Percentiles rank a stretch among this genome's conserved stretches.
Evolutionary conservation across 2,329 filamentous ascomycete genomes (phyloP).

Genomic region (Penicillium sp.): DNA sequence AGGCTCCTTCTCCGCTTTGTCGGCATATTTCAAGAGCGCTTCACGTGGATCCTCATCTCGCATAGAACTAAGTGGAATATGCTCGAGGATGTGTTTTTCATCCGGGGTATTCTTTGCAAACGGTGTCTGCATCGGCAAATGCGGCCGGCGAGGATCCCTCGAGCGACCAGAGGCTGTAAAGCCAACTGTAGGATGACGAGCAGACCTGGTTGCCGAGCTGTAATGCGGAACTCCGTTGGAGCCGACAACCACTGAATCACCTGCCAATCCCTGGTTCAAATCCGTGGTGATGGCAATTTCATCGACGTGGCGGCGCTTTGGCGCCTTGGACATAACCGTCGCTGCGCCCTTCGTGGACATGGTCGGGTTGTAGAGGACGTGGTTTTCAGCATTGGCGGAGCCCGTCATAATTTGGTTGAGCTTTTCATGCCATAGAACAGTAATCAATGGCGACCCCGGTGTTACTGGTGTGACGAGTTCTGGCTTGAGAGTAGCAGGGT

Average conservation of each 20-base stretch:
- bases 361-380: constrained; percentile 81
- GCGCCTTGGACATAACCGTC: constrained; percentile 81
- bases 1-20: constrained; percentile 83
- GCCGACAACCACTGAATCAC: constrained; percentile 68
- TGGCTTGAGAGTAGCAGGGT: constrained; percentile 76
- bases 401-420: constrained; percentile 94
- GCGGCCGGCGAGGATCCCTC: constrained; percentile 72
- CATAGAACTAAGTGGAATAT: constrained; percentile 84
- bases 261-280: constrained; percentile 68
- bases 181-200: constrained; percentile 60
- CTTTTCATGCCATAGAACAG: constrained; percentile 83
- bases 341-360: constrained; percentile 73
- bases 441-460: constrained; percentile 69
- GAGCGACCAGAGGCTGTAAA: constrained; percentile 69
- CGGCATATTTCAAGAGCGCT: constrained; percentile 87
- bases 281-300: constrained; percentile 89
- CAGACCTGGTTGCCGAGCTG: constrained; percentile 53
- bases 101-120: constrained; percentile 87
- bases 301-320: constrained; percentile 90
- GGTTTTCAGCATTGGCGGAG: constrained; percentile 81
- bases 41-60: constrained; percentile 92
- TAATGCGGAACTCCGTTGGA: constrained; percentile 65
- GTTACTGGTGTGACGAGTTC: constrained; percentile 86
- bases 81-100: constrained; percentile 76
- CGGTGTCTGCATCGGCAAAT: constrained; percentile 73